phyloP scores from a whole-genome alignment of 2,329 filamentous ascomycete species.

The Aspergillus terreus region DNA sequence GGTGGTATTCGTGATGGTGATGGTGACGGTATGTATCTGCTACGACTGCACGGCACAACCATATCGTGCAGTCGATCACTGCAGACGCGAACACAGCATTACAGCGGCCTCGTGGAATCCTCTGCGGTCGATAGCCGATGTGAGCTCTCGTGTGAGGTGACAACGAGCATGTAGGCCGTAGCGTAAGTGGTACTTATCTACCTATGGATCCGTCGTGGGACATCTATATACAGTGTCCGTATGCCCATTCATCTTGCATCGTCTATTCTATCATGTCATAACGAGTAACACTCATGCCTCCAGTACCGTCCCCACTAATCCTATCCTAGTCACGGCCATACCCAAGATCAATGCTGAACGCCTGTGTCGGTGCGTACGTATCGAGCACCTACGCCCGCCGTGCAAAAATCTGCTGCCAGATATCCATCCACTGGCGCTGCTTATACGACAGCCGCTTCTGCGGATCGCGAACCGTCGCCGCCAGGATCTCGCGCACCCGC shows the following conservation, averaged over 20 bases:
- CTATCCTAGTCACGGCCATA: too few species aligned
- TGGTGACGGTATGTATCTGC: too few species aligned
- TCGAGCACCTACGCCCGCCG: constrained; percentile 12
- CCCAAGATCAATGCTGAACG: too few species aligned
- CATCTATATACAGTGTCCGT: not conserved
- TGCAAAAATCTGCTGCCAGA: constrained; percentile 68
- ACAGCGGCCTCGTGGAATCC: not conserved
- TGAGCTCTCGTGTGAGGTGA: not conserved
- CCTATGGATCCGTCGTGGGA: not conserved
- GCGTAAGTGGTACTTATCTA: not conserved
- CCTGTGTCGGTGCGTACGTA: too few species aligned
- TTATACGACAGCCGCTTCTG: constrained; percentile 50
- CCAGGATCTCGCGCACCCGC: constrained; percentile 71
- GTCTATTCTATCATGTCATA: too few species aligned
- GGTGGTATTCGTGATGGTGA: too few species aligned
- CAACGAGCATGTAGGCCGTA: not conserved
- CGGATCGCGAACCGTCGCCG: constrained; percentile 57
- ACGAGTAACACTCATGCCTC: too few species aligned
- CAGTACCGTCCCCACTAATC: too few species aligned
- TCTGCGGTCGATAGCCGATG: not conserved
- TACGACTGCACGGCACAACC: not conserved
- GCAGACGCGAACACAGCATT: not conserved
- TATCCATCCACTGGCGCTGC: constrained; percentile 69
- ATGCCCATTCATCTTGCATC: too few species aligned
- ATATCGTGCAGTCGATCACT: not conserved